Evolutionary conservation across 73 alveolate species (phyloP).

Genomic region (Strombidium stylifer): DNA sequence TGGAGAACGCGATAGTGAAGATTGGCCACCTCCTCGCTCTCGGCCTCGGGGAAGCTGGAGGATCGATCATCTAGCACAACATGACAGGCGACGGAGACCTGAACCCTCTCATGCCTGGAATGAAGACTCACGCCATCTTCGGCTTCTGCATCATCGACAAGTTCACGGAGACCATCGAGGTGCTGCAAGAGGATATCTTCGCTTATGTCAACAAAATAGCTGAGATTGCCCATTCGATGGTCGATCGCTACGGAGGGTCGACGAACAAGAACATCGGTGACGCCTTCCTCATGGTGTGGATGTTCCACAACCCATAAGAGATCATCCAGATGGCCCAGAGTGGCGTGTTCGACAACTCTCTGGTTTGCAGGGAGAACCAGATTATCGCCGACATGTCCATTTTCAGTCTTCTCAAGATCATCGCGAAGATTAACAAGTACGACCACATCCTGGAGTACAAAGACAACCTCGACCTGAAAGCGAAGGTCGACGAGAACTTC

Average conservation of each 20-base stretch:
- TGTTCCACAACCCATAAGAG: slow-evolving; percentile 18
- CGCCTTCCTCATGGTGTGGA: slow-evolving; percentile 96
- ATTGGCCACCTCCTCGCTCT: slow-evolving; percentile 80
- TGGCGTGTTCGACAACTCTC: slow-evolving; percentile 7
- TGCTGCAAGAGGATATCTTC: slow-evolving; percentile 87
- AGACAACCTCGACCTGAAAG: slow-evolving; percentile 24
- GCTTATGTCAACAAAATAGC: slow-evolving; percentile 96
- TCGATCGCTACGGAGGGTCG: slow-evolving; percentile 91
- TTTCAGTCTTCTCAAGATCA: slow-evolving; percentile 65
- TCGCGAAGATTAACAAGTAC: slow-evolving; percentile 63
- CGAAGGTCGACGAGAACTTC: slow-evolving; percentile 41
- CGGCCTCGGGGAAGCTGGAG: slow-evolving; percentile 82
- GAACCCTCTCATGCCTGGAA: slow-evolving; percentile 79
- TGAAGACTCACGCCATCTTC: slow-evolving; percentile 73
- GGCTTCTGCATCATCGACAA: slow-evolving; percentile 91
- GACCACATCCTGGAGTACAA: slow-evolving; percentile 44
- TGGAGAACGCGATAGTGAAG: slow-evolving; percentile 76
- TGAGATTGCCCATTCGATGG: slow-evolving; percentile 90
- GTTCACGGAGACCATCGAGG: slow-evolving; percentile 86
- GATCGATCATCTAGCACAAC: slow-evolving; percentile 67
- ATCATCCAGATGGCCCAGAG: neutral
- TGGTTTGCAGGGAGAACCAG: slow-evolving; percentile 4
- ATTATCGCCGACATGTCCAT: slow-evolving; percentile 69
- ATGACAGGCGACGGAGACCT: slow-evolving; percentile 70
- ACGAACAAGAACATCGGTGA: slow-evolving; percentile 99